Evolutionary conservation across 2,329 filamentous ascomycete genomes (phyloP).

Genomic region (Coniochaeta sp.): DNA sequence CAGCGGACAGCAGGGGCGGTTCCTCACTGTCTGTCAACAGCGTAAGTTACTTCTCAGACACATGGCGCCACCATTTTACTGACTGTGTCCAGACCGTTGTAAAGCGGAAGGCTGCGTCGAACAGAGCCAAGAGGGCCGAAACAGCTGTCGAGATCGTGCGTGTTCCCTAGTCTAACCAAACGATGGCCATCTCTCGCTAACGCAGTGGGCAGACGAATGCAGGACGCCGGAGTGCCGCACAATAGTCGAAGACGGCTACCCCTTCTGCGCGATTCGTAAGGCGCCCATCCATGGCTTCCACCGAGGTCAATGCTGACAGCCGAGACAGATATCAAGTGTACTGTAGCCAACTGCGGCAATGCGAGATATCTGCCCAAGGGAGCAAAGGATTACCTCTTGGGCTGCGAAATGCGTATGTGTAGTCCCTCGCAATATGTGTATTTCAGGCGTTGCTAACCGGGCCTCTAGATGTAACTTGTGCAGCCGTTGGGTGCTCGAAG

Average conservation of each 20-base stretch:
- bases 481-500: conserved; percentile 7
- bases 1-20: neutral
- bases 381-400: conserved; percentile 11
- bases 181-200: neutral
- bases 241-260: conserved; percentile 11
- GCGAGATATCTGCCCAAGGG: conserved; percentile 8
- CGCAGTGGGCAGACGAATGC: conserved; percentile 11
- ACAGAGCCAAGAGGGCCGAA: conserved; percentile 9
- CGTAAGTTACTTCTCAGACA: conserved; percentile 6
- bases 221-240: conserved; percentile 8
- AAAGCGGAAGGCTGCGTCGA: conserved; percentile 11
- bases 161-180: neutral
- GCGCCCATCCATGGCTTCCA: neutral
- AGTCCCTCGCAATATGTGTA: too few species aligned
- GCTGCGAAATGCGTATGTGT: conserved; percentile 11
- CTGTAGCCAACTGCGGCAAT: conserved; percentile 9
- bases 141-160: conserved; percentile 13
- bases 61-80: neutral
- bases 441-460: neutral
- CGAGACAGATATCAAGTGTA: conserved; percentile 13
- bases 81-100: conserved; percentile 8
- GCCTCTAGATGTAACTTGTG: conserved; percentile 11
- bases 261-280: conserved; percentile 13
- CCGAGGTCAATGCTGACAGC: neutral
- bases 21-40: conserved; percentile 8